Conservation (phyloP, 805 yeast genomes). For the Hanseniaspora lachancei region DNA sequence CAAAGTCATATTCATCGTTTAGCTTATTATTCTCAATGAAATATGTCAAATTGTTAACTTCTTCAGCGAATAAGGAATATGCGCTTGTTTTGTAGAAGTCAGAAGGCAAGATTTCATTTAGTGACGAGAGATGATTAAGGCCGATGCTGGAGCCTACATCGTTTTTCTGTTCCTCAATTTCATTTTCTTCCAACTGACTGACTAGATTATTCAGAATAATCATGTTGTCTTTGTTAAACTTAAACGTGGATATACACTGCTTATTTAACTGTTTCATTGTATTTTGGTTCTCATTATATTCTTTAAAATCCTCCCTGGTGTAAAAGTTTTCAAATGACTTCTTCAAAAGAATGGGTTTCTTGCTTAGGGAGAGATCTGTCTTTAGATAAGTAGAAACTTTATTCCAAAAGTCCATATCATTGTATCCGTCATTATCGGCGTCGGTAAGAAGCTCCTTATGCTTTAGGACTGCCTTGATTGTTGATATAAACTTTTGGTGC, state of each 20-base stretch:
- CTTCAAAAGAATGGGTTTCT: background rate
- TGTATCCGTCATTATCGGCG: background rate
- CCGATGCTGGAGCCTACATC: too few relatives aligned
- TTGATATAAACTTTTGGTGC: background rate
- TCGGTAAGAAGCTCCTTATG: background rate
- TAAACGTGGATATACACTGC: background rate
- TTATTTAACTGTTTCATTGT: background rate
- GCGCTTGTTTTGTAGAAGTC: background rate
- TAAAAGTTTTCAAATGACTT: conserved; percentile 1
- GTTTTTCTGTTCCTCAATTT: too few relatives aligned
- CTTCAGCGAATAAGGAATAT: background rate
- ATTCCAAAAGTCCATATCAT: background rate
- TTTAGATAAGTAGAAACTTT: background rate
- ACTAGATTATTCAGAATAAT: background rate
- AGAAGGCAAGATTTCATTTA: background rate
- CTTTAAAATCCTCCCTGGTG: background rate
- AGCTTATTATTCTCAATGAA: background rate
- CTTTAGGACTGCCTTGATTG: background rate
- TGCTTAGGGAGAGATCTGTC: background rate
- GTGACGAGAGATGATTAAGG: too few relatives aligned
- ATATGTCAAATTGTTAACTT: background rate
- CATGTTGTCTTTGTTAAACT: background rate
- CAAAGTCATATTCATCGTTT: background rate
- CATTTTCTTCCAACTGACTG: background rate
- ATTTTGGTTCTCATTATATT: background rate